Evolutionary conservation across 176 grass and related monocot species (phyloP), one percentile per base, ranked within the genome.

Genomic region (Carex pumila): DNA sequence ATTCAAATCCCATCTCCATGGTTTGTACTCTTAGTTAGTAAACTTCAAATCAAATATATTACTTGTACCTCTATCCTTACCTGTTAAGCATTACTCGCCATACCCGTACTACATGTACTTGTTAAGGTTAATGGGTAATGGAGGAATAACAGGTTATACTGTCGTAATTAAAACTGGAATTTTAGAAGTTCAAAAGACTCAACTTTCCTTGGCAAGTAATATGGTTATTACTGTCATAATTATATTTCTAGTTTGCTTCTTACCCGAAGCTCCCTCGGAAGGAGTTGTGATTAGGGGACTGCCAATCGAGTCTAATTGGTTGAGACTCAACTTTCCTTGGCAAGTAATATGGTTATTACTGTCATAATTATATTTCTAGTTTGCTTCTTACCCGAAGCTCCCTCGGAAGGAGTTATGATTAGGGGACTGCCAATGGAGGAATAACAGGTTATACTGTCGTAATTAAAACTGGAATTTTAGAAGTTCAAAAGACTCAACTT

Each of bases 1-100:
- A 86, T 98, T 98, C 82, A 84, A 93, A 65, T 98, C 91, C 76
- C 64, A 37, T 83, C 41, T 92, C 15, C 86, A 90, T 87, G 92
- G 91, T 85, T 84, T 84, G 65, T 21, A 11, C 37, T 74, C 13
- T 45, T 45, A 36, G 34, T 39, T 5, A 39, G 70, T 53, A 52
- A 52, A 74, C n/a, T 74, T 74, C 13, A 72, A 45, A 45, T 39
- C 5, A 39, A 39, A 39, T 39, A 49, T 50, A 50, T 50, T 50
- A 50, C 47, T 50, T 50, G 47, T 50, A 50, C 47, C 9, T 65
- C 10, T 32, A 32, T 3, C 62, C 10, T 32, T 60, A 19, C 30
- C 61, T 1, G 11, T 65, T 12, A 65, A 65, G 22, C 61, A 13
- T 30, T 65, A 65, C 25, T 25, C 0, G 25, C 30, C 10, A 65